Evolutionary conservation across 257 asterid species (phyloP), one percentile per base, ranked within the genome.

Genomic region (Paulownia fortunei): DNA sequence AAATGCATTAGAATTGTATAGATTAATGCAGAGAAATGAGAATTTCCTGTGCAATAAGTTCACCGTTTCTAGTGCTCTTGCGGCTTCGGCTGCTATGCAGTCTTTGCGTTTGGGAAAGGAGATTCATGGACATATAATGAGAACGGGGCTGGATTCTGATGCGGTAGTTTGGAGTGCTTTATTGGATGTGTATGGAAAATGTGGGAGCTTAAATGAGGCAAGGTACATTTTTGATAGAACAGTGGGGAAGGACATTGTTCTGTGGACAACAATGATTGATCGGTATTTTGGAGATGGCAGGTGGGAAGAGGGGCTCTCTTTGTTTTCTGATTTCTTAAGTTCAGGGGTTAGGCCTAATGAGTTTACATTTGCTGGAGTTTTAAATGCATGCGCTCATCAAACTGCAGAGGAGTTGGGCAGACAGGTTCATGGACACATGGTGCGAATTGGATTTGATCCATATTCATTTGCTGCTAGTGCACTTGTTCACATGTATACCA

Each of bases 251-350:
- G 97, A 92, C 82, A 79, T 89, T 21, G 91, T 92, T 36, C 85
- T 91, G 0, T 91, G 97, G 97, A 92, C 97, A 24, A 37, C 95
- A 1, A 92, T 92, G 97, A 91, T 91, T 4, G 95, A 89, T 80
- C 84, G 92, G 61, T 92, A 86, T 71, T 92, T 91, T 52, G 88
- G 88, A 72, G 93, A 88, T 56, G 91, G 93, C 51, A 91, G 80
- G 73, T 88, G 90, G 89, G 85, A 86, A 66, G 95, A 91, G 13
- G 94, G 97, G 30, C 66, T 88, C 62, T 77, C 80, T 11, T 80
- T 91, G 77, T 89, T 92, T 61, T 89, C 90, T 4, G 80, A 81
- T 73, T 66, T 92, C 58, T 56, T 82, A 32, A 69, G 23, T 8
- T 86, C 97, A 0, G 91, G 89, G 24, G 73, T 84, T 26, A 83